Evolutionary conservation across 192 early-diverging fungal species (phyloP).

Genomic region (Glomus cerebriforme): DNA sequence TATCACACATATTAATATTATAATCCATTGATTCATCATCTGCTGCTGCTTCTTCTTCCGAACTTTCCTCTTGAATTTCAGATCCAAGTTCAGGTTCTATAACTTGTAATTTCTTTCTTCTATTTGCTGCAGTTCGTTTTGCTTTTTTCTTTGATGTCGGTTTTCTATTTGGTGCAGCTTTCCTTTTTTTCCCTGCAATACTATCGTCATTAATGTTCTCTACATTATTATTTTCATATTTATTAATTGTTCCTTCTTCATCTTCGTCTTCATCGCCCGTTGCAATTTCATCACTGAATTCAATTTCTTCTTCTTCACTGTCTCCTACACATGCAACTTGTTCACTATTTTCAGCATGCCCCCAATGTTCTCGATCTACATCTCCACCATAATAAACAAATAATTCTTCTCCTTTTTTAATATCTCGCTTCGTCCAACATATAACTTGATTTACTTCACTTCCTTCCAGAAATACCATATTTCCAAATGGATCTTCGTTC

Average conservation of each 20-base stretch:
- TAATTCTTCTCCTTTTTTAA: slow-evolving; percentile 78
- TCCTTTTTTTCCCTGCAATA: neutral
- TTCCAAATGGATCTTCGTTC: slow-evolving; percentile 66
- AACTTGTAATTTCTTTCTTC: neutral
- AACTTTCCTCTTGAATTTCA: too few relatives aligned
- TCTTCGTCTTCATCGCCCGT: slow-evolving; percentile 7
- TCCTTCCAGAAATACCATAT: slow-evolving; percentile 80
- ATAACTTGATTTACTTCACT: slow-evolving; percentile 84
- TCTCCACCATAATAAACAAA: slow-evolving; percentile 87
- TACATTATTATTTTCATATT: neutral
- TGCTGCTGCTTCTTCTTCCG: neutral
- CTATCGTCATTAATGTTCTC: neutral
- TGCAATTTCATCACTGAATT: neutral
- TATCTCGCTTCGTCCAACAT: slow-evolving; percentile 70
- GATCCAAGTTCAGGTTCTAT: neutral
- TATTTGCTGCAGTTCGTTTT: neutral
- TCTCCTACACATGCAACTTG: neutral
- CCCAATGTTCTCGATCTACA: slow-evolving; percentile 78
- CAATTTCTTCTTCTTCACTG: slow-evolving; percentile 11
- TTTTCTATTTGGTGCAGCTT: neutral
- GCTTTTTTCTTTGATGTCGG: neutral
- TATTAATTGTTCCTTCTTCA: neutral
- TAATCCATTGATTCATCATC: neutral
- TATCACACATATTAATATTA: too few relatives aligned
- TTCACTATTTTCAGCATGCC: neutral